These are phyloP conservation scores for Psidium friedrichsthalianum DNA, from an alignment of 345 rosid species.

Conservation along the genomic window DNA sequence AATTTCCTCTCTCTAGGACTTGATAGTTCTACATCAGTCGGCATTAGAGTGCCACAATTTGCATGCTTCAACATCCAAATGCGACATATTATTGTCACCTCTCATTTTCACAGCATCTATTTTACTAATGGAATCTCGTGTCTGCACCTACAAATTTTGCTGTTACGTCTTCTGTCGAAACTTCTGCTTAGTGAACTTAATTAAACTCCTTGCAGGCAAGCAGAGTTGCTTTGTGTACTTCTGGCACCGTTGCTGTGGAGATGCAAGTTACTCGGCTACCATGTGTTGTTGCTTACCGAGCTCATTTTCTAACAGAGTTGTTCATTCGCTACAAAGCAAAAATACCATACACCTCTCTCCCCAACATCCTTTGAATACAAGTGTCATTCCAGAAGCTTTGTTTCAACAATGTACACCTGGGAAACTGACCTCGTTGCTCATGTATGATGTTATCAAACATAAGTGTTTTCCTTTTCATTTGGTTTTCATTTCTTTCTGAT, in stretches of 20 bases:
- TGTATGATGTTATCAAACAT: slow-evolving; percentile 23
- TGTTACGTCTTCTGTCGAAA: not conserved
- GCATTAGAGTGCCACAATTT: not conserved
- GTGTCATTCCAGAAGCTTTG: slow-evolving; percentile 75
- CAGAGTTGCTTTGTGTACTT: slow-evolving; percentile 74
- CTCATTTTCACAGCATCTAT: not conserved
- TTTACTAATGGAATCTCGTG: not conserved
- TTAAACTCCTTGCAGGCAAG: slow-evolving; percentile 52
- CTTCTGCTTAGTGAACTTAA: not conserved
- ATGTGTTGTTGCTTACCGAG: slow-evolving; percentile 76
- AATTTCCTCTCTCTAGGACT: not conserved
- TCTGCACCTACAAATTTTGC: not conserved
- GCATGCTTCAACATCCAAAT: not conserved
- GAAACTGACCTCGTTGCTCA: slow-evolving; percentile 40
- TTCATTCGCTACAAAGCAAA: slow-evolving; percentile 68
- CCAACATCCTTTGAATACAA: slow-evolving; percentile 71
- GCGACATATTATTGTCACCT: not conserved
- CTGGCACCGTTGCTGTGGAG: slow-evolving; percentile 96
- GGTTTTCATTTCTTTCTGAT: not conserved
- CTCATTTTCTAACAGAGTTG: slow-evolving; percentile 71
- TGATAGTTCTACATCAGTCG: not conserved
- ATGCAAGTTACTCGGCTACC: slow-evolving; percentile 75
- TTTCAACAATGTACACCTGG: slow-evolving; percentile 66
- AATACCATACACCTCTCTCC: slow-evolving; percentile 76
- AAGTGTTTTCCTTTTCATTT: not conserved